Evolutionary conservation across 2,329 filamentous ascomycete species (phyloP).

Genomic region (Scedosporium boydii): DNA sequence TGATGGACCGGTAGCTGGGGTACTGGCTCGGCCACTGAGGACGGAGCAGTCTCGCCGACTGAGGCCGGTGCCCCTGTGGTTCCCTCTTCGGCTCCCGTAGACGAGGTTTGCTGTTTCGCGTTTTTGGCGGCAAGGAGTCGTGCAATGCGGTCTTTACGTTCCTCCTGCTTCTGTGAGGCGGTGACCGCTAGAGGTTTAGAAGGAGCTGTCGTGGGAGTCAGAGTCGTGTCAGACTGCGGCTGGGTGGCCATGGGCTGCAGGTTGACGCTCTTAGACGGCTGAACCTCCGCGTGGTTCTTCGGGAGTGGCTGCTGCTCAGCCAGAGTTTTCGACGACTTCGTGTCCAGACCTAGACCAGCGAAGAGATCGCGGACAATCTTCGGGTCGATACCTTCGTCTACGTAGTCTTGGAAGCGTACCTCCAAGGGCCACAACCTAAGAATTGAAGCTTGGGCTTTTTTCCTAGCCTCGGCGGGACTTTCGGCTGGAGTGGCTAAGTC

Average conservation of each 20-base stretch:
- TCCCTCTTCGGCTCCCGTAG: conserved; percentile 6
- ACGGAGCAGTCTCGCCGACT: background rate
- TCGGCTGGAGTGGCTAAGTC: background rate
- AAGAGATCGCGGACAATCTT: conserved; percentile 56
- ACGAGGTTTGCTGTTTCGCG: conserved; percentile 33
- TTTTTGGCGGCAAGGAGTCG: conserved; percentile 65
- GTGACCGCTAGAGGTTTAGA: background rate
- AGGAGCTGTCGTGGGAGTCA: background rate
- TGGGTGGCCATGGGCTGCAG: background rate
- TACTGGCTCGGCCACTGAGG: background rate
- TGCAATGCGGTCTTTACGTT: conserved; percentile 69
- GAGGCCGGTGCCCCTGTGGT: background rate
- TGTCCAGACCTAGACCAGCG: conserved; percentile 54
- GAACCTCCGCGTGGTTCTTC: background rate
- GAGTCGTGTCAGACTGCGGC: background rate
- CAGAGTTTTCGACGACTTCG: conserved; percentile 13
- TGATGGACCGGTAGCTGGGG: background rate
- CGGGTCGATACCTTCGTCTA: conserved; percentile 63
- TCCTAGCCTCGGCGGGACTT: conserved; percentile 30
- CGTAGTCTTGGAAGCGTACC: conserved; percentile 63
- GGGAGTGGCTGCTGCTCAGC: background rate
- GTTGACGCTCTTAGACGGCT: background rate
- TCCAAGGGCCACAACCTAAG: conserved; percentile 55
- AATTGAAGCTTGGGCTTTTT: conserved; percentile 58
- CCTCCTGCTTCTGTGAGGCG: conserved; percentile 34